Evolutionary conservation across 2,329 filamentous ascomycete species (phyloP).

Genomic region (Colletotrichum sublineola): DNA sequence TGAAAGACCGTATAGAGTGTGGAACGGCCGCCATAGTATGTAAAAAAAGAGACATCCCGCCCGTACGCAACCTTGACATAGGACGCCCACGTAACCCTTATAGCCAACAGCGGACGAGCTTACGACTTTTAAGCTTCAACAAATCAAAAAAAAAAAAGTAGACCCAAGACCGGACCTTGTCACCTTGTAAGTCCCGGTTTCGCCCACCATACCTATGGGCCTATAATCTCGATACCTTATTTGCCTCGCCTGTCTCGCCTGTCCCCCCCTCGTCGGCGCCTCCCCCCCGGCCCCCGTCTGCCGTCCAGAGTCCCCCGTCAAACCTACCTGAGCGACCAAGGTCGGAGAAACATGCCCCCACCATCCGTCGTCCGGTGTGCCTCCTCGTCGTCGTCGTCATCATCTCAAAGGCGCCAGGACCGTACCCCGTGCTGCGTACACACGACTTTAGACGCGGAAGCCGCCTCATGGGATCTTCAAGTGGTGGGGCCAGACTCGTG

Average conservation of each 20-base stretch:
- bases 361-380: background rate
- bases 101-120: conserved; percentile 13
- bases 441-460: conserved; percentile 9
- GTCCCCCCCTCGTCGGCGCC: background rate
- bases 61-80: no score
- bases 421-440: background rate
- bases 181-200: background rate
- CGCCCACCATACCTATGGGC: background rate
- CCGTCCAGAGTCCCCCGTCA: background rate
- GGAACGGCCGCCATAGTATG: background rate
- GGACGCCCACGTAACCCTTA: background rate
- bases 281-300: background rate
- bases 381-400: background rate
- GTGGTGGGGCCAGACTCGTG: background rate
- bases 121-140: conserved; percentile 36
- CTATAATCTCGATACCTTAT: background rate
- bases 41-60: background rate
- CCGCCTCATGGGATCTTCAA: background rate
- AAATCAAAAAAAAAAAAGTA: background rate
- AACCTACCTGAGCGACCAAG: no score
- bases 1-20: background rate
- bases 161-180: conserved; percentile 2
- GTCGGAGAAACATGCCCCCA: background rate
- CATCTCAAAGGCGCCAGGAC: background rate
- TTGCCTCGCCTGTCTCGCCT: background rate